Conservation (phyloP, 805 yeast genomes). For the Candida endomychidarum region DNA sequence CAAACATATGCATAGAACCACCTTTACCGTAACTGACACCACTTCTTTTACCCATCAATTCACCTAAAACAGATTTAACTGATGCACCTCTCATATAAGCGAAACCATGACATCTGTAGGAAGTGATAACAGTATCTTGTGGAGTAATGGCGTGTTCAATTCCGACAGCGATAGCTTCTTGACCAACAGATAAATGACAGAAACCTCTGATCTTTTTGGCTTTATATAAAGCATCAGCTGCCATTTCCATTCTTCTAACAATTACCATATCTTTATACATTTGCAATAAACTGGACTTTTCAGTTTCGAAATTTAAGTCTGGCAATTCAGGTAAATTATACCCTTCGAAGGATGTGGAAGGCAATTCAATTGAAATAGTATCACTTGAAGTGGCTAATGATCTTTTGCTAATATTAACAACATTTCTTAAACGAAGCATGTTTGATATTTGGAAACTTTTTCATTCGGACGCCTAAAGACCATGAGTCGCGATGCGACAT, state of each 20-base stretch:
- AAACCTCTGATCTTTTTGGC: constrained; percentile 98
- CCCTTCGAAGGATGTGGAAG: constrained; percentile 80
- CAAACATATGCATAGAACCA: constrained; percentile 99
- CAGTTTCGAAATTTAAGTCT: constrained; percentile 68
- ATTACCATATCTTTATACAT: constrained; percentile 96
- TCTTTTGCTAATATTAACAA: constrained; percentile 24
- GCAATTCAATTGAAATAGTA: constrained; percentile 57
- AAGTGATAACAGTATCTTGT: constrained; percentile 88
- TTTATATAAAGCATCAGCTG: constrained; percentile 95
- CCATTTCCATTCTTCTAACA: constrained; percentile 98
- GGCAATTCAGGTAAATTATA: constrained; percentile 72
- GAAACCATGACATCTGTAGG: constrained; percentile 99
- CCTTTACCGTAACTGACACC: constrained; percentile 98
- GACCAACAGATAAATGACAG: constrained; percentile 98
- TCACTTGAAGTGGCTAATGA: constrained; percentile 38
- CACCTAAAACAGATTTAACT: constrained; percentile 87
- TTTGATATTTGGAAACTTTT: constrained; percentile 8
- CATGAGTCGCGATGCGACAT: constrained; percentile 7
- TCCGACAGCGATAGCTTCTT: constrained; percentile 99
- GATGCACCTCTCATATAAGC: constrained; percentile 95
- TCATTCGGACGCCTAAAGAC: constrained; percentile 10
- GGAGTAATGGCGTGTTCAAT: constrained; percentile 89
- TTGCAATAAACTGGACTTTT: constrained; percentile 75
- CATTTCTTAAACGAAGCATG: constrained; percentile 7
- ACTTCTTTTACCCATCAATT: constrained; percentile 92